Conservation (phyloP, 2,329 filamentous ascomycete species). For the Colletotrichum agaves region DNA sequence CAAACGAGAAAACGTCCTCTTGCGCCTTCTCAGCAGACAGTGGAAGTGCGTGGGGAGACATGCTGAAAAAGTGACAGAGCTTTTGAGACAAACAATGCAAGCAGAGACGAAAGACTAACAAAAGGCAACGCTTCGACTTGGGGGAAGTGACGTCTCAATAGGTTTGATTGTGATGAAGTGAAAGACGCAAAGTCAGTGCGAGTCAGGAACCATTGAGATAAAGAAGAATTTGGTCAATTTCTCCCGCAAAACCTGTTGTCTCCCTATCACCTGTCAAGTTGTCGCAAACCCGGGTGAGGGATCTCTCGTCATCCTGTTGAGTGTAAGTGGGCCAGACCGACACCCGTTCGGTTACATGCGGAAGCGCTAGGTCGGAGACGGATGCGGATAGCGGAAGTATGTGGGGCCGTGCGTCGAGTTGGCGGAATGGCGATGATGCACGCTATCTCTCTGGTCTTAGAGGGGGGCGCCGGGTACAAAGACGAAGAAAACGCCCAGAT, state of each 20-base stretch:
- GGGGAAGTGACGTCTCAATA: neutral
- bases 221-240: slow-evolving; percentile 16
- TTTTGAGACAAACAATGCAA: neutral
- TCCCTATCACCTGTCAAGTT: slow-evolving; percentile 2
- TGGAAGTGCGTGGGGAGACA: slow-evolving; percentile 56
- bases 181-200: slow-evolving; percentile 6
- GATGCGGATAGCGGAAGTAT: slow-evolving; percentile 36
- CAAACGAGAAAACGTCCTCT: slow-evolving; percentile 40
- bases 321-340: slow-evolving; percentile 30
- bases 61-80: slow-evolving; percentile 35
- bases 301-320: slow-evolving; percentile 12
- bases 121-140: neutral
- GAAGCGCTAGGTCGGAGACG: slow-evolving; percentile 27
- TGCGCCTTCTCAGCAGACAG: slow-evolving; percentile 25
- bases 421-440: slow-evolving; percentile 34
- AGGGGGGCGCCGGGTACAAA: slow-evolving; percentile 36
- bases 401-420: slow-evolving; percentile 22
- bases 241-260: neutral
- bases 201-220: slow-evolving; percentile 17
- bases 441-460: slow-evolving; percentile 2
- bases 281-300: neutral
- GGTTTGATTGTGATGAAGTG: neutral
- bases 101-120: neutral
- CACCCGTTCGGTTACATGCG: slow-evolving; percentile 34
- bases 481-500: slow-evolving; percentile 28